Evolutionary conservation across 345 rosid species (phyloP).

Genomic region (Populus pruinosa): DNA sequence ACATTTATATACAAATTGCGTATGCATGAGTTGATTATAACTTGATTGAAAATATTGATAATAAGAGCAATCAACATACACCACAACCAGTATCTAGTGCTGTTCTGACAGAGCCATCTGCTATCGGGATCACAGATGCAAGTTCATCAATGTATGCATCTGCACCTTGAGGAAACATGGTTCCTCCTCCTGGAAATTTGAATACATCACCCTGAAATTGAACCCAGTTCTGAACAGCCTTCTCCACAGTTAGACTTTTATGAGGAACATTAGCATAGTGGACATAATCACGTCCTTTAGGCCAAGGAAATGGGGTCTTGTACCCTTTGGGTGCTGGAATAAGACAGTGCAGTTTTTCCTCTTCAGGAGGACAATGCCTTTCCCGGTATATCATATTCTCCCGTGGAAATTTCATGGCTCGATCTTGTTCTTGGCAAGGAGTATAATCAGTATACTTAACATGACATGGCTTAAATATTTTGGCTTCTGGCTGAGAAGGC

Average conservation of each 20-base stretch:
- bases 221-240: slow-evolving; percentile 94
- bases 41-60: not conserved
- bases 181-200: slow-evolving; percentile 98
- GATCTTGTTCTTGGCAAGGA: slow-evolving; percentile 93
- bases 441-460: slow-evolving; percentile 74
- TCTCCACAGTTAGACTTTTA: slow-evolving; percentile 81
- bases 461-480: slow-evolving; percentile 71
- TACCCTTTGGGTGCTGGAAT: slow-evolving; percentile 94
- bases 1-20: not conserved
- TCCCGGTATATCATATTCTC: slow-evolving; percentile 92
- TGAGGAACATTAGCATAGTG: slow-evolving; percentile 90
- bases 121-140: slow-evolving; percentile 81
- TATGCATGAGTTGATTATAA: not conserved
- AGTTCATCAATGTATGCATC: slow-evolving; percentile 91
- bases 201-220: slow-evolving; percentile 83
- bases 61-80: slow-evolving; percentile 41
- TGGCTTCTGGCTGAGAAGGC: slow-evolving; percentile 47
- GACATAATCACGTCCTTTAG: slow-evolving; percentile 88
- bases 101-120: slow-evolving; percentile 84
- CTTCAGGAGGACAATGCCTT: slow-evolving; percentile 85
- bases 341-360: slow-evolving; percentile 79
- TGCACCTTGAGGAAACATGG: slow-evolving; percentile 99
- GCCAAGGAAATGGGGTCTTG: slow-evolving; percentile 90
- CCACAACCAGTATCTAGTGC: slow-evolving; percentile 98
- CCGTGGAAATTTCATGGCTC: slow-evolving; percentile 89